Percentiles rank a stretch among this genome's conserved stretches.
phyloP scores from a whole-genome alignment of 495 filamentous ascomycete species.

The Penicillium cosmopolitanum region DNA sequence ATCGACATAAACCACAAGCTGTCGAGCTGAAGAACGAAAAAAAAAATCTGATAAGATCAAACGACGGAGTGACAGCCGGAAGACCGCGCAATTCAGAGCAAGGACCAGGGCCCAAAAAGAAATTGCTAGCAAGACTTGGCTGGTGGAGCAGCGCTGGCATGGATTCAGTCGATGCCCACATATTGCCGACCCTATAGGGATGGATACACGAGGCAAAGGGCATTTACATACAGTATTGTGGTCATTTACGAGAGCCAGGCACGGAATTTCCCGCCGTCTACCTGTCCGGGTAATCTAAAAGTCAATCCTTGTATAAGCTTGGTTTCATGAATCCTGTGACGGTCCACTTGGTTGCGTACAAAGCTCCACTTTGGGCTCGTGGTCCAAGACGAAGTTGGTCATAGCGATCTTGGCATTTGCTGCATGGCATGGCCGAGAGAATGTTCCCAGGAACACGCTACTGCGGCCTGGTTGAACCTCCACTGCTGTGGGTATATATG shows the following conservation, averaged over 20 bases:
- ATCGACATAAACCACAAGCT: constrained; percentile 10
- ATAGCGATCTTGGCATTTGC: constrained; percentile 1
- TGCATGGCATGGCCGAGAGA: neutral
- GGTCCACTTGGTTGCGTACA: constrained; percentile 1
- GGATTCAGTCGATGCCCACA: neutral
- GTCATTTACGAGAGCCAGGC: neutral
- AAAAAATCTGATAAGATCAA: constrained; percentile 21
- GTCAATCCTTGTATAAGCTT: constrained; percentile 2
- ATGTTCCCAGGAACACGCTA: neutral
- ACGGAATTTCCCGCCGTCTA: constrained; percentile 1
- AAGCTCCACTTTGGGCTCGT: neutral
- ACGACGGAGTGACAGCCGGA: neutral
- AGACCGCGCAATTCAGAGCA: neutral
- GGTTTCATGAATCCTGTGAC: neutral
- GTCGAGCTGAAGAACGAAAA: constrained; percentile 2
- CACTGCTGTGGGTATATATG: neutral
- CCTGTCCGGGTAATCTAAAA: neutral
- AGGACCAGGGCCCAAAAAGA: neutral
- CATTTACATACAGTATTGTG: neutral
- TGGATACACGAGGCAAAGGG: neutral
- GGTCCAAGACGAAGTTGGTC: neutral
- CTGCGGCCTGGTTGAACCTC: neutral
- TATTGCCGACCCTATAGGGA: neutral
- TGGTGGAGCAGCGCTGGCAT: neutral
- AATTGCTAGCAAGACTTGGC: constrained; percentile 2